Conservation (phyloP, 345 rosid species). For the Syzygium aromaticum region DNA sequence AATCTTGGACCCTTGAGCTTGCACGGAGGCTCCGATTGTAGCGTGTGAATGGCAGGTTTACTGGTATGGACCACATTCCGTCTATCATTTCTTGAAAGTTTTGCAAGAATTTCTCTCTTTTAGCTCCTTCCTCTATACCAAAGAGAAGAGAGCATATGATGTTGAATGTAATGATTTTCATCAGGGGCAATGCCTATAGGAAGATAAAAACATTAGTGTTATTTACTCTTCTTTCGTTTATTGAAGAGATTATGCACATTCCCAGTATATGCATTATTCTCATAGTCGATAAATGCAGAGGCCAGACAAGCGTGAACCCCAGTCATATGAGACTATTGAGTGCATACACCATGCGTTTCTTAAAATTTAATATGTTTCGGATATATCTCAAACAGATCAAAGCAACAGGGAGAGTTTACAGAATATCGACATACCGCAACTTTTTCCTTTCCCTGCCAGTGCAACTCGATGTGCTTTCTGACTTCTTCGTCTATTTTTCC, state of each 20-base stretch:
- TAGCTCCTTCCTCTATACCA: conserved; percentile 27
- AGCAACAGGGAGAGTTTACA: not conserved
- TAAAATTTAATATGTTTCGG: not conserved
- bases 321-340: not conserved
- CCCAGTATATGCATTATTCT: not conserved
- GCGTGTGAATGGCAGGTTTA: conserved; percentile 42
- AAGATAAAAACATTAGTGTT: not conserved
- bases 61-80: conserved; percentile 43
- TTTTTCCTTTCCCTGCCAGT: conserved; percentile 37
- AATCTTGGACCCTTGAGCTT: conserved; percentile 16
- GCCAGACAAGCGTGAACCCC: not conserved
- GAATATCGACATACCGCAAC: conserved; percentile 10
- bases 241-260: not conserved
- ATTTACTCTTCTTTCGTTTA: not conserved
- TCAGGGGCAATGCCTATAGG: conserved; percentile 36
- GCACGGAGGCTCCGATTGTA: conserved; percentile 31
- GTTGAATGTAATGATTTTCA: conserved; percentile 45
- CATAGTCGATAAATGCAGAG: not conserved
- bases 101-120: conserved; percentile 18
- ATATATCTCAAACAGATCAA: not conserved
- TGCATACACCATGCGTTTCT: not conserved
- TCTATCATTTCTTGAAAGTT: conserved; percentile 24
- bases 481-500: conserved; percentile 47
- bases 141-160: conserved; percentile 35
- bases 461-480: conserved; percentile 24